Conservation (phyloP, 73 alveolate species). For the Paramecium octaurelia region DNA sequence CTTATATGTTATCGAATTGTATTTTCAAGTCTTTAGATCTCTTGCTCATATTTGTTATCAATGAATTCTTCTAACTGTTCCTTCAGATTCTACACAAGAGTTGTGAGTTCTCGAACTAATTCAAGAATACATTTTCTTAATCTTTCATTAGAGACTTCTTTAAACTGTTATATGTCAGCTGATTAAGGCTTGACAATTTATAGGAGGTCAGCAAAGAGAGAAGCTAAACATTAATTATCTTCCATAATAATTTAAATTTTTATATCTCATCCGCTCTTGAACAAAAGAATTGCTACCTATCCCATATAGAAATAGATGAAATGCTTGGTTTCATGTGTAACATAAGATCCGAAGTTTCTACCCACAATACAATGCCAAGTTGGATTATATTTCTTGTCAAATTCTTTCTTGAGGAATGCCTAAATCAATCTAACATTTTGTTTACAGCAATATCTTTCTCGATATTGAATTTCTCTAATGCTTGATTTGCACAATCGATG, state of each 20-base stretch:
- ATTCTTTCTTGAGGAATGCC: constrained; percentile 99
- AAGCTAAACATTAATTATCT: constrained; percentile 49
- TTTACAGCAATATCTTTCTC: constrained; percentile 94
- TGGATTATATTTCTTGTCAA: constrained; percentile 99
- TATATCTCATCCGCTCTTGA: constrained; percentile 20
- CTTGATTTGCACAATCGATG: constrained; percentile 93
- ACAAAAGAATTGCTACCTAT: constrained; percentile 77
- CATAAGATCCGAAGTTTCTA: constrained; percentile 94
- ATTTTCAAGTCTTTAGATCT: neutral
- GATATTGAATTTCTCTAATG: constrained; percentile 93
- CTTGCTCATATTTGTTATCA: neutral
- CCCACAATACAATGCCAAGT: constrained; percentile 98
- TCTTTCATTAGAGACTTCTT: neutral
- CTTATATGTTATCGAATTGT: constrained; percentile 32
- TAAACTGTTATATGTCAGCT: neutral
- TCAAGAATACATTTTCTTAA: neutral
- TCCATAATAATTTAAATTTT: constrained; percentile 72
- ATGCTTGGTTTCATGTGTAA: constrained; percentile 98
- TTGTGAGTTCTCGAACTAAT: neutral
- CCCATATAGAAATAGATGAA: constrained; percentile 97
- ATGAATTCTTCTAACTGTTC: neutral
- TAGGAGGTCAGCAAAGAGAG: neutral
- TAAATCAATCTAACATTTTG: neutral
- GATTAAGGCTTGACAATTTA: neutral
- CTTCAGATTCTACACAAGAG: neutral